Base-by-base conservation (phyloP, 805 yeast genomes). In the Lipomyces yamanashiensis region DNA sequence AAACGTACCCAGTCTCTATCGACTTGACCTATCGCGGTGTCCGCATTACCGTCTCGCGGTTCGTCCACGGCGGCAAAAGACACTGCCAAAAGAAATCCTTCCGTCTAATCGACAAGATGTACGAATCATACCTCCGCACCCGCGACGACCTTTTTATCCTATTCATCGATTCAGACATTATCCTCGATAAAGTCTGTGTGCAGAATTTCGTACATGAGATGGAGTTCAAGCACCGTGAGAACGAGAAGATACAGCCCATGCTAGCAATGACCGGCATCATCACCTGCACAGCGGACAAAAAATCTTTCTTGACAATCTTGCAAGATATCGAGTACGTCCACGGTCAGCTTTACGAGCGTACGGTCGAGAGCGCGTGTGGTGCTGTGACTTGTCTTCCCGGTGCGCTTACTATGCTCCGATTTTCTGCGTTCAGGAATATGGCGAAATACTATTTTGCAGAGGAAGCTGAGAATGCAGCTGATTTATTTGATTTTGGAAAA, bases 181-280 rank as follows among this genome's bases (percentile, higher is more conserved):
- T 64, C 43, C 68, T 64, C 40, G 68, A 64, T 49, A 58, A 58
- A 19, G 13, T 19, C 15, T 64, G 68, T 44, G 55, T 64, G 12
- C 60, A 45, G 23, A 64, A 64, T 36, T 64, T 64, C 33, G 36
- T 64, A 17, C 37, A 54, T 28, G 66, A 62, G 41, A 64, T 64
- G 63, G 61, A 64, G 48, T 47, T 61, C 41, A 64, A 63, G 48
- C 23, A n/a, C 21, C 44, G 56, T 2, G 44, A 44, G 19, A 21
- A 47, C 19, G 48, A 21, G 6, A 23, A 39, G 9, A 21, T 15
- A 12, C 47, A 57, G 19, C 63, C 65, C 17, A 62, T 64, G 68
- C 61, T 64, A 7, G 68, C 68, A 19, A 62, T 64, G 68, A 64
- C 68, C 4, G 68, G 68, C 7, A 55, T 64, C 17, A 64, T 64